A percentile compares a stretch with the other conserved stretches of the same genome.
phyloP scores from a whole-genome alignment of 1,284 basidiomycete species.

The Pseudozyma thailandica region DNA sequence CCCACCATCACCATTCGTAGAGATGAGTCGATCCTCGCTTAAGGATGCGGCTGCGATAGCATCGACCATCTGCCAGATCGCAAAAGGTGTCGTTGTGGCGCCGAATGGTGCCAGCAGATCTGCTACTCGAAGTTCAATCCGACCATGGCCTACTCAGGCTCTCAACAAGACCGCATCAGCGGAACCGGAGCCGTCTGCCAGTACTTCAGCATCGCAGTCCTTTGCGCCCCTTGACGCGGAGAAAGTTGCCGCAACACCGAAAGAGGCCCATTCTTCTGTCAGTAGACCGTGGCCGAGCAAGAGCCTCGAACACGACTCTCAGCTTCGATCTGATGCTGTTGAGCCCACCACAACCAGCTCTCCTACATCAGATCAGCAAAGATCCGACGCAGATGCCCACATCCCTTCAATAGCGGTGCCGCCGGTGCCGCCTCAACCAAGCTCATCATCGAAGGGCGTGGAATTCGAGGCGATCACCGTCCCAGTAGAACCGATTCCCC shows the following conservation, averaged over 20 bases:
- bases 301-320: not conserved
- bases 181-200: not conserved
- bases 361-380: not conserved
- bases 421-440: no score
- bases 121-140: conserved; percentile 4
- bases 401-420: no score
- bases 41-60: conserved; percentile 46
- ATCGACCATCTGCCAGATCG: conserved; percentile 41
- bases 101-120: conserved; percentile 18
- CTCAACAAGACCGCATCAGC: not conserved
- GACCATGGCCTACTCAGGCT: conserved; percentile 33
- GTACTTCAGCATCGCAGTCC: not conserved
- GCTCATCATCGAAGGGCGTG: no score
- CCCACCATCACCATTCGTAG: not conserved
- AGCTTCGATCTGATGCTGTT: not conserved
- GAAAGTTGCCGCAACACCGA: not conserved
- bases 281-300: conserved; percentile 32
- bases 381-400: no score
- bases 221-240: not conserved
- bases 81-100: conserved; percentile 34
- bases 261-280: not conserved
- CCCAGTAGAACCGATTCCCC: no score
- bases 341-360: not conserved
- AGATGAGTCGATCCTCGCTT: conserved; percentile 42
- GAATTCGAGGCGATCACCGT: no score